phyloP scores from a whole-genome alignment of 2,329 filamentous ascomycete species.

The Aspergillus amoenus region DNA sequence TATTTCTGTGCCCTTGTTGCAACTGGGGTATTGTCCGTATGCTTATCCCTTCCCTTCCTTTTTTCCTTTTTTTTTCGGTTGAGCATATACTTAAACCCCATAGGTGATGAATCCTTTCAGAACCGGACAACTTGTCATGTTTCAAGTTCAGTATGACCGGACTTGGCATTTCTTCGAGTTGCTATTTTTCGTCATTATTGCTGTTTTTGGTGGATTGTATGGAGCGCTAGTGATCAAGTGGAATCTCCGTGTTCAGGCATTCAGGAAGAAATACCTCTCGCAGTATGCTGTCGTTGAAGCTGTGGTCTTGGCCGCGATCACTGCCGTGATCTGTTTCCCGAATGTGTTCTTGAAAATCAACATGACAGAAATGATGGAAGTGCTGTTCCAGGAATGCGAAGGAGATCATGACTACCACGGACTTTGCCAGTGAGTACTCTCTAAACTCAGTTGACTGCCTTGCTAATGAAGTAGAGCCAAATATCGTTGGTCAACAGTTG shows the following conservation, averaged over 20 bases:
- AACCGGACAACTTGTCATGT: conserved; percentile 98
- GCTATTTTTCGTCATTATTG: conserved; percentile 86
- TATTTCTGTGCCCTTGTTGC: conserved; percentile 97
- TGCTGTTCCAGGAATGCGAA: conserved; percentile 91
- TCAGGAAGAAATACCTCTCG: conserved; percentile 87
- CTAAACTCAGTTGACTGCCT: not conserved
- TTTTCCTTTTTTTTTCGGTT: not conserved
- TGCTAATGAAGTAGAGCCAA: conserved; percentile 45
- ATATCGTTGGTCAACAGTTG: conserved; percentile 73
- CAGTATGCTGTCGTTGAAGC: conserved; percentile 85
- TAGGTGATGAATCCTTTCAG: conserved; percentile 94
- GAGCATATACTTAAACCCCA: not conserved
- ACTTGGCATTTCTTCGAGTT: conserved; percentile 98
- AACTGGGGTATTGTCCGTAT: conserved; percentile 77
- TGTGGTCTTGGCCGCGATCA: conserved; percentile 75
- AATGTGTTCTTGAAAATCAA: conserved; percentile 95
- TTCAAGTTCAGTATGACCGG: conserved; percentile 92
- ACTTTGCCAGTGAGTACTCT: conserved; percentile 68
- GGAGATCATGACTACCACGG: conserved; percentile 84
- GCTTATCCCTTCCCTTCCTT: conserved; percentile 19
- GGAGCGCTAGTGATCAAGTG: conserved; percentile 97
- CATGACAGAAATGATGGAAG: conserved; percentile 99
- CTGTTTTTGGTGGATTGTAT: conserved; percentile 90
- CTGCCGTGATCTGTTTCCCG: conserved; percentile 91
- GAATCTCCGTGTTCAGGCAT: conserved; percentile 87